Percentiles rank a stretch among this genome's conserved stretches.
phyloP scores from a whole-genome alignment of 345 rosid genomes.

The Lumnitzera racemosa region DNA sequence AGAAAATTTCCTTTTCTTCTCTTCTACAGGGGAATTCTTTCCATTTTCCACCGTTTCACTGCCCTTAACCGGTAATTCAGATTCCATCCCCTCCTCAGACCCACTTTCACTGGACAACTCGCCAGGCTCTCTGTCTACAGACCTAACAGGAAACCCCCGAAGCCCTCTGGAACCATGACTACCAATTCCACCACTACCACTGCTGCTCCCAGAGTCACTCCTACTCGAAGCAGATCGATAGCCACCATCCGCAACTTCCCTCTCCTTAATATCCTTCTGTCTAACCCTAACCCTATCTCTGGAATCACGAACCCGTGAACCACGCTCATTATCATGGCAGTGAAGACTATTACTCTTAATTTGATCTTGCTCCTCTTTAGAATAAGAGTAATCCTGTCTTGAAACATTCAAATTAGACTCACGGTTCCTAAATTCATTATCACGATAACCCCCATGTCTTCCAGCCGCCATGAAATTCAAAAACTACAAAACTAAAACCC shows the following conservation, averaged over 20 bases:
- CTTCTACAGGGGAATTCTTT: constrained; percentile 26
- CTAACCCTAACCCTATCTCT: constrained; percentile 49
- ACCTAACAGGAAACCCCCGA: constrained; percentile 30
- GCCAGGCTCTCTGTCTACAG: constrained; percentile 87
- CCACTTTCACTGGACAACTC: constrained; percentile 99
- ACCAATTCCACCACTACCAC: constrained; percentile 21
- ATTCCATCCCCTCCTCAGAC: constrained; percentile 67
- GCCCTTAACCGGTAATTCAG: constrained; percentile 34
- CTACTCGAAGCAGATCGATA: constrained; percentile 44
- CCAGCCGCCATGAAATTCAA: constrained; percentile 65
- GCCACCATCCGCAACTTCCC: constrained; percentile 48
- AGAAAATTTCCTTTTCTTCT: constrained; percentile 88
- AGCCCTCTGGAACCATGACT: constrained; percentile 27
- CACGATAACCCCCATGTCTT: constrained; percentile 64
- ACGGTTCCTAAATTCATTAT: constrained; percentile 51
- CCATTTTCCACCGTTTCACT: constrained; percentile 44
- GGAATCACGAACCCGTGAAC: constrained; percentile 20
- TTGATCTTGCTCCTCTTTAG: constrained; percentile 37
- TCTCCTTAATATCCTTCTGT: constrained; percentile 63
- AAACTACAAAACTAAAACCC: not conserved
- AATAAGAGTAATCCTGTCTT: constrained; percentile 34
- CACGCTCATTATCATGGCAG: constrained; percentile 24
- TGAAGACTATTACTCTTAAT: constrained; percentile 26
- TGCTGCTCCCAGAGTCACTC: constrained; percentile 52
- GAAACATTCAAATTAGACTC: constrained; percentile 48